Base-by-base conservation (phyloP, 257 asterid species). In the Jasminum sambac region DNA sequence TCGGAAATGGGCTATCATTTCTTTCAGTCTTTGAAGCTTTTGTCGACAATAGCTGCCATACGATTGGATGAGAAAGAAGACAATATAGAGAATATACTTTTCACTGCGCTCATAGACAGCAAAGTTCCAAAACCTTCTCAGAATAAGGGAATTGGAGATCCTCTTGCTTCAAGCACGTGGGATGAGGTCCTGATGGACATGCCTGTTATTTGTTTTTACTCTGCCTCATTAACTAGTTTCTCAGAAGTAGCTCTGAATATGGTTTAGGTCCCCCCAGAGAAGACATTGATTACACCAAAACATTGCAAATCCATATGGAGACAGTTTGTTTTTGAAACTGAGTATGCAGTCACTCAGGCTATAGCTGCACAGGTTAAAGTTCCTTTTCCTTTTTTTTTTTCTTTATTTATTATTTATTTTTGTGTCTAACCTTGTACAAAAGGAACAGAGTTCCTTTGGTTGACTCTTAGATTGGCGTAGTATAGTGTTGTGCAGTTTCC, bases 151-250 rank as follows among this genome's bases (percentile, higher is more conserved):
- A n/a, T 16, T 78, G 74, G 76, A 68, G 87, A 85, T 66, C 82
- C 82, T 73, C 90, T 89, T 65, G 90, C 83, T 66, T 85, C 88
- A 66, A 77, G 83, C 82, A 78, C 84, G 52, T 89, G 96, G 96
- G 83, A 83, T 73, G 78, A 87, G 89, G 92, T 87, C 52, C 66
- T 17, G 11, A 55, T 39, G 34, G 38, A 17, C 67, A 30, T 50
- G 8, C 23, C 42, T 65, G 2, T 60, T 38, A 23, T 10, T 66
- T 37, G 12, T 60, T 21, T 65, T 67, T 55, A 40, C 37, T 71
- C 6, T 0, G 24, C 5, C 1, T 24, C 70, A 57, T 66, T 44
- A n/a, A 55, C 58, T 30, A 17, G 57, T 64, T 68, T 36, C 73
- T 75, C 66, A 74, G 41, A 30, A 30, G 36, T 16, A 67, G 52